A percentile compares a stretch with the other conserved stretches of the same genome.
These are phyloP conservation scores for Eucalyptus dawsonii DNA, from an alignment of 345 rosid genomes.

Conservation along the genomic window DNA sequence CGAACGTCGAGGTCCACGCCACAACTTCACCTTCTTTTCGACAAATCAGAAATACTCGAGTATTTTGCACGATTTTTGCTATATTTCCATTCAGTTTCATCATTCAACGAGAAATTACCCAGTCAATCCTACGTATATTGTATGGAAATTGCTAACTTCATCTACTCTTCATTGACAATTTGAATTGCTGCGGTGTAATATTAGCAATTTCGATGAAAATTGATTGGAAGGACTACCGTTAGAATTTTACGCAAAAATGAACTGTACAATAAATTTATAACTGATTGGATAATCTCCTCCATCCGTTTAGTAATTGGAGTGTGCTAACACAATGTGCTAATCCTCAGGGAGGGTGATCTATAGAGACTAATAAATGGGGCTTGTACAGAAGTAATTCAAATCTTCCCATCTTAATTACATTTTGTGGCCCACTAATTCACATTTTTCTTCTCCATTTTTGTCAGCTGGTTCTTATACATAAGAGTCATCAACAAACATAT, in stretches of 20 bases:
- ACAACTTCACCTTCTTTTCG: neutral
- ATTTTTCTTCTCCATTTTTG: neutral
- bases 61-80: neutral
- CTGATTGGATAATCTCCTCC: neutral
- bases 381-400: neutral
- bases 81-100: neutral
- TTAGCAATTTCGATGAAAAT: neutral
- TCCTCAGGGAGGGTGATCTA: neutral
- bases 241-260: neutral
- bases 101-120: neutral
- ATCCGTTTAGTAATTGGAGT: neutral
- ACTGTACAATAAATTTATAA: neutral
- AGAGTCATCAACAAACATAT: neutral
- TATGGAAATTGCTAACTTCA: neutral
- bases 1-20: neutral
- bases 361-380: neutral
- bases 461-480: neutral
- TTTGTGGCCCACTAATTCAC: neutral
- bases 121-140: neutral
- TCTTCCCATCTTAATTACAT: neutral
- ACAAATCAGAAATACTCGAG: neutral
- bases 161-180: too few relatives aligned
- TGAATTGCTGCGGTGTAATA: fast-evolving
- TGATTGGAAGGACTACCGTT: neutral
- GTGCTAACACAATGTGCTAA: neutral